Conservation (phyloP, 768 basidiomycete genomes). For the Russula abietina region DNA sequence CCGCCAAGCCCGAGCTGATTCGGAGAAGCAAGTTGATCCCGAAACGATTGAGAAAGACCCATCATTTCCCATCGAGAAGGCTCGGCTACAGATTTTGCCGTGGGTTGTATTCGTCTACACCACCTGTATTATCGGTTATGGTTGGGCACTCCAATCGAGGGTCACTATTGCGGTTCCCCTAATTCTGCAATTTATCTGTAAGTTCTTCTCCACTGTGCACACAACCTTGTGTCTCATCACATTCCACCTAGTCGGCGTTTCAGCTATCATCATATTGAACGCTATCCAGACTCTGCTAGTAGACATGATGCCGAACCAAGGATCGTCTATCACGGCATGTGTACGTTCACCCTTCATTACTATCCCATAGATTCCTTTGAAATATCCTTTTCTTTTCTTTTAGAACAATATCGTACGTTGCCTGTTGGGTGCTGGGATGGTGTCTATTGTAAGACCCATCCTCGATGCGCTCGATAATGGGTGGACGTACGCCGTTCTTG, state of each 20-base stretch:
- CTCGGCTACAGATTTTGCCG: conserved; percentile 46
- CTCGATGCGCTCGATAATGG: conserved; percentile 54
- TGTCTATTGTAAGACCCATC: conserved; percentile 59
- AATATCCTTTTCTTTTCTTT: not conserved
- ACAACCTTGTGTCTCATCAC: not conserved
- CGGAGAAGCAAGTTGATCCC: conserved; percentile 25
- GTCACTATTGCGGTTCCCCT: conserved; percentile 50
- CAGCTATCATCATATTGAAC: conserved; percentile 47
- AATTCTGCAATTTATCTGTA: conserved; percentile 39
- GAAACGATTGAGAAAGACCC: conserved; percentile 32
- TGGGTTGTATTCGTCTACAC: conserved; percentile 37
- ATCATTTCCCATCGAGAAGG: conserved; percentile 56
- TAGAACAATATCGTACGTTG: conserved; percentile 73
- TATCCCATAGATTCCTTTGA: not conserved
- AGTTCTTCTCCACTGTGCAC: conserved; percentile 20
- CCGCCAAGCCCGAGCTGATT: conserved; percentile 16
- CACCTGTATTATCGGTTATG: conserved; percentile 46
- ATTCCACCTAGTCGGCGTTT: conserved; percentile 42
- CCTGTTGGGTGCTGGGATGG: conserved; percentile 49
- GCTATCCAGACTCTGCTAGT: conserved; percentile 55
- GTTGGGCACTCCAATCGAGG: conserved; percentile 50
- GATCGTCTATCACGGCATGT: conserved; percentile 66
- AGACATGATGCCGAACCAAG: conserved; percentile 55
- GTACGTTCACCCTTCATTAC: conserved; percentile 38
- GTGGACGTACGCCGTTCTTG: conserved; percentile 65